These are phyloP conservation scores for Lichina pygmaea DNA, from an alignment of 495 filamentous ascomycete species.

Conservation along the genomic window DNA sequence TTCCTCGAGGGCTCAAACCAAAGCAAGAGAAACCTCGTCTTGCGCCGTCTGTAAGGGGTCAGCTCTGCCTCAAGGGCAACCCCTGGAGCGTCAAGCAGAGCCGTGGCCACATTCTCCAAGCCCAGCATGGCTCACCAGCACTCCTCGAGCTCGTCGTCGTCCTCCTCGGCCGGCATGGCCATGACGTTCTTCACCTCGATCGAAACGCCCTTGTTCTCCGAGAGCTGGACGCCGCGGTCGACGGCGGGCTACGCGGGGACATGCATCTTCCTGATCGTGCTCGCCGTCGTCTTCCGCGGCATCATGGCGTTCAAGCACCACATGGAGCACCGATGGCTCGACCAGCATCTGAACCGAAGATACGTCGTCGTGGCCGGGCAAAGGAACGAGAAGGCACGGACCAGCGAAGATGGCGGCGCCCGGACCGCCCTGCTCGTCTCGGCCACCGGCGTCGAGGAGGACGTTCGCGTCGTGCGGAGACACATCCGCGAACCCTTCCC, in stretches of 20 bases:
- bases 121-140: not conserved
- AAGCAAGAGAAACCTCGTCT: too few relatives aligned
- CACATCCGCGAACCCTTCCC: conserved; percentile 22
- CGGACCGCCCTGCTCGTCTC: conserved; percentile 30
- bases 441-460: conserved; percentile 46
- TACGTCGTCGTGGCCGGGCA: conserved; percentile 51
- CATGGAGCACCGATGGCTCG: conserved; percentile 30
- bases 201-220: conserved; percentile 46
- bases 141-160: not conserved
- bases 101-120: not conserved
- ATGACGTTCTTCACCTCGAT: conserved; percentile 37
- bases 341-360: conserved; percentile 36
- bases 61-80: not conserved
- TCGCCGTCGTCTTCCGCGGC: conserved; percentile 37
- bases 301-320: conserved; percentile 37
- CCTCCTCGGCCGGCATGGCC: conserved; percentile 7
- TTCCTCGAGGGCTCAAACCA: too few relatives aligned
- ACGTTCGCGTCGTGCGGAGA: conserved; percentile 37
- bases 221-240: conserved; percentile 36
- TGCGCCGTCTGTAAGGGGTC: too few relatives aligned
- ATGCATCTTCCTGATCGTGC: conserved; percentile 61
- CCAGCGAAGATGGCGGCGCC: conserved; percentile 25
- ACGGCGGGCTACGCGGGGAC: conserved; percentile 54
- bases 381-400: conserved; percentile 23
- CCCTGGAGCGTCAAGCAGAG: not conserved